Base-by-base conservation (phyloP, 768 basidiomycete species). In the Termitomyces sp. region DNA sequence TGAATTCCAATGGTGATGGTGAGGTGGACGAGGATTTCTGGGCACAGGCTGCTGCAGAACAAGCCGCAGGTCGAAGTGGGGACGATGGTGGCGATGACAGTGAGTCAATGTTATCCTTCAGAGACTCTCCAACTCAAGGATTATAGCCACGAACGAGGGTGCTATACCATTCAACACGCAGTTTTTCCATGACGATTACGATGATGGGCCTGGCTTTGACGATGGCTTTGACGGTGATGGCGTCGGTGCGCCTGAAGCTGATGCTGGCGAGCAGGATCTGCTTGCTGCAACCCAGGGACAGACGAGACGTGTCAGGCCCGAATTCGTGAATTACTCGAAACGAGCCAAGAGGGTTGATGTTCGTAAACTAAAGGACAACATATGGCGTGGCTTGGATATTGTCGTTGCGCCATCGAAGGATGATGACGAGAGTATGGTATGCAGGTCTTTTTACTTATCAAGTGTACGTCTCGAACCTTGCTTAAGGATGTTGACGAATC, bases 11-110 rank as follows among this genome's bases (percentile, higher is more conserved):
- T 28, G 83, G 80, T 28, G 88, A 94, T 61, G 94, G 89, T 28
- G 94, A 97, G 70, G 86, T 96, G 27, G 96, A 98, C 67, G 94
- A 95, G 72, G 85, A 90, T 59, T 98, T 94, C 76, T 98, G 97
- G 97, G 95, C 94, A 0, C 89, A 93, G 64, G 93, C 92, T 4
- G 94, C 94, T 10, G 92, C 91, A 0, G 84, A 90, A 50, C 86
- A 91, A 69, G 86, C 85, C 14, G 88, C 81, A 9, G 83, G 75
- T 10, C 81, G 80, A 17, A 62, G 69, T 19, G 75, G 69, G 6
- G 80, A 80, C 55, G 67, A 81, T 44, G 75, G 74, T 32, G 79
- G 70, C 23, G 88, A 91, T 50, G 87, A 85, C 45, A 80, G 89
- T 89, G 61, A 69, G 83, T 55, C 40, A 44, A 34, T 57, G 14